Evolutionary conservation across 371 early-diverging fungal species (phyloP).

Genomic region (Circinella minor): DNA sequence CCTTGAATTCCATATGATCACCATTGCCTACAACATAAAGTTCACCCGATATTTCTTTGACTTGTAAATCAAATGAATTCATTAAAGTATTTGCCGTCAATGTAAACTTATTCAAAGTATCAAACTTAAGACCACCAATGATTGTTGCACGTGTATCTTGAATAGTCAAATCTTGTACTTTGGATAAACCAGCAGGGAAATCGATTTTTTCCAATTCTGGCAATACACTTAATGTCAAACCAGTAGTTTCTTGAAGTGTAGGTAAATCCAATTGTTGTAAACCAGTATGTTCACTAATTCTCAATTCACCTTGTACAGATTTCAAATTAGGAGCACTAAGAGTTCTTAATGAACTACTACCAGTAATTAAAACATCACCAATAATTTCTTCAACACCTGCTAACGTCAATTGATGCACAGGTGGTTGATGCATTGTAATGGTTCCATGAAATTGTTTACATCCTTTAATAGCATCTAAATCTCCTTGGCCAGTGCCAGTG

Average conservation of each 20-base stretch:
- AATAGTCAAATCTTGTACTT: constrained; percentile 39
- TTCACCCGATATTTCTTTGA: constrained; percentile 42
- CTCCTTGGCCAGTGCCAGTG: constrained; percentile 39
- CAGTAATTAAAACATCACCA: constrained; percentile 48
- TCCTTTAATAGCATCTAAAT: constrained; percentile 47
- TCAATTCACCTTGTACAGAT: constrained; percentile 46
- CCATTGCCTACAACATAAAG: constrained; percentile 54
- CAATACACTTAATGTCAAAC: constrained; percentile 43
- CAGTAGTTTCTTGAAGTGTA: constrained; percentile 37
- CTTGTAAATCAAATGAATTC: constrained; percentile 47
- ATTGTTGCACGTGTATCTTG: constrained; percentile 53
- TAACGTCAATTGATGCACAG: constrained; percentile 29
- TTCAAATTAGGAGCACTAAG: constrained; percentile 52
- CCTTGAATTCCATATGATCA: constrained; percentile 31
- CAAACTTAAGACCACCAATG: constrained; percentile 46
- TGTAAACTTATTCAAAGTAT: constrained; percentile 38
- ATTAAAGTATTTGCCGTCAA: constrained; percentile 57
- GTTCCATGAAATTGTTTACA: constrained; percentile 53
- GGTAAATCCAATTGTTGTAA: constrained; percentile 45
- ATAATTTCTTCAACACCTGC: constrained; percentile 43
- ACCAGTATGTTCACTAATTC: constrained; percentile 50
- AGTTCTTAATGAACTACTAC: constrained; percentile 39
- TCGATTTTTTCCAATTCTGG: constrained; percentile 51
- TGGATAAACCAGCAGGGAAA: constrained; percentile 49
- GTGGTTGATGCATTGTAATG: constrained; percentile 41